These are phyloP conservation scores for Corymbia calophylla DNA, from an alignment of 441 rosid genomes.

Conservation along the genomic window DNA sequence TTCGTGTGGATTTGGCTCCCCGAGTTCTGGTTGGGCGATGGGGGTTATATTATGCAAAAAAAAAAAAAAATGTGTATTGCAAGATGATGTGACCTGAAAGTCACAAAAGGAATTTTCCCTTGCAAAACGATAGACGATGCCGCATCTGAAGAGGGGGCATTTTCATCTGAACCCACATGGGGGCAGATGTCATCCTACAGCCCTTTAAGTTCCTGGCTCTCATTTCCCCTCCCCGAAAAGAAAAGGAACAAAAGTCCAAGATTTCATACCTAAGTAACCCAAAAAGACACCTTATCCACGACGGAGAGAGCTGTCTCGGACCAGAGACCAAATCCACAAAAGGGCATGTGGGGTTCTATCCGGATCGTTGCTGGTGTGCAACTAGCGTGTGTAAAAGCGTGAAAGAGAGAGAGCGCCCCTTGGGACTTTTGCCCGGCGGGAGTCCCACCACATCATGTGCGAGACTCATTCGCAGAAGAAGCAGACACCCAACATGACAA, in stretches of 20 bases:
- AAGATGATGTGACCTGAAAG: background rate
- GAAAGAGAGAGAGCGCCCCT: background rate
- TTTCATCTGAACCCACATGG: background rate
- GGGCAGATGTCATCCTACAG: background rate
- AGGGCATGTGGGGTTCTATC: slow-evolving; percentile 8
- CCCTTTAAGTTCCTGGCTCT: background rate
- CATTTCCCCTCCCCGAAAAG: background rate
- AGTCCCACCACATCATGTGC: background rate
- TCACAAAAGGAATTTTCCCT: background rate
- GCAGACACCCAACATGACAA: background rate
- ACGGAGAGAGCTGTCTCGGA: background rate
- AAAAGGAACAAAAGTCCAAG: background rate
- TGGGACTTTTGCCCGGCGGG: background rate
- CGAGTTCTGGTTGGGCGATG: background rate
- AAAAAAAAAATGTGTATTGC: background rate
- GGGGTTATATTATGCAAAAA: background rate
- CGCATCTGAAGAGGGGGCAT: background rate
- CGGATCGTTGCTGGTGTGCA: background rate
- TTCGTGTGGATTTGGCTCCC: background rate
- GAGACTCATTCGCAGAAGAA: background rate
- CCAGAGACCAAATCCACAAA: slow-evolving; percentile 21
- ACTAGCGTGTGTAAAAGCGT: background rate
- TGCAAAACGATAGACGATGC: background rate
- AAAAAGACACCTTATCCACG: background rate
- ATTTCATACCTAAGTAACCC: slow-evolving; percentile 1